A percentile compares a stretch with the other conserved stretches of the same genome.
These are phyloP conservation scores for Leucocoprinus sp. DNA, from an alignment of 768 basidiomycete genomes.

Conservation along the genomic window DNA sequence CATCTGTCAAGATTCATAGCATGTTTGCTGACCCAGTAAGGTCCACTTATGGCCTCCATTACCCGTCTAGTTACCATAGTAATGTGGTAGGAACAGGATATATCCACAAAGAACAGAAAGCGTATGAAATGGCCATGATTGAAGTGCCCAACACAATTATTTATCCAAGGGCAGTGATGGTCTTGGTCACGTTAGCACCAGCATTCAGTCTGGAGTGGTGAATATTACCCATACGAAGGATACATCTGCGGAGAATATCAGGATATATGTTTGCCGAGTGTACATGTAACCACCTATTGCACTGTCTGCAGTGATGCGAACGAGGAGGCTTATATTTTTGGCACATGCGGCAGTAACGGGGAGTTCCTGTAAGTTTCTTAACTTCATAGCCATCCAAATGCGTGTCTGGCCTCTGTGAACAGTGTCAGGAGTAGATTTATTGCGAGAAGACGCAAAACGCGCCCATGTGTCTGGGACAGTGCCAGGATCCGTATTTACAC, in stretches of 20 bases:
- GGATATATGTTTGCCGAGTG: not conserved
- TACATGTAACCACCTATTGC: constrained; percentile 52
- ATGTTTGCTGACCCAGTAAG: constrained; percentile 43
- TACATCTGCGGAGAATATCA: constrained; percentile 35
- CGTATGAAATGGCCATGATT: constrained; percentile 88
- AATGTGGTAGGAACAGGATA: constrained; percentile 84
- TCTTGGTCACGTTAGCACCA: constrained; percentile 33
- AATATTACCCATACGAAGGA: constrained; percentile 76
- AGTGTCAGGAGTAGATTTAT: not conserved
- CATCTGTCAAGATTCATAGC: not conserved
- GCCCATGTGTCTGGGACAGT: constrained; percentile 76
- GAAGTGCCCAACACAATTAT: constrained; percentile 89
- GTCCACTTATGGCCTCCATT: constrained; percentile 30
- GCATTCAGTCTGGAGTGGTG: not conserved
- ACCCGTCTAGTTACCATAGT: constrained; percentile 72
- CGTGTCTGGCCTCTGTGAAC: constrained; percentile 63
- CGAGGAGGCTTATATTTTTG: constrained; percentile 79
- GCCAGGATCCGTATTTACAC: constrained; percentile 80
- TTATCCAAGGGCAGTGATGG: constrained; percentile 90
- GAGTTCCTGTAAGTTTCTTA: constrained; percentile 76
- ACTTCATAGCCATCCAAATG: constrained; percentile 76
- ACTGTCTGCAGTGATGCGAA: constrained; percentile 89
- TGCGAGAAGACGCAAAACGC: constrained; percentile 17
- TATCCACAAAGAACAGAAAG: constrained; percentile 87
- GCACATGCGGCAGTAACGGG: constrained; percentile 84